Evolutionary conservation across 2,329 filamentous ascomycete species (phyloP).

Genomic region (Fusarium keratoplasticum): DNA sequence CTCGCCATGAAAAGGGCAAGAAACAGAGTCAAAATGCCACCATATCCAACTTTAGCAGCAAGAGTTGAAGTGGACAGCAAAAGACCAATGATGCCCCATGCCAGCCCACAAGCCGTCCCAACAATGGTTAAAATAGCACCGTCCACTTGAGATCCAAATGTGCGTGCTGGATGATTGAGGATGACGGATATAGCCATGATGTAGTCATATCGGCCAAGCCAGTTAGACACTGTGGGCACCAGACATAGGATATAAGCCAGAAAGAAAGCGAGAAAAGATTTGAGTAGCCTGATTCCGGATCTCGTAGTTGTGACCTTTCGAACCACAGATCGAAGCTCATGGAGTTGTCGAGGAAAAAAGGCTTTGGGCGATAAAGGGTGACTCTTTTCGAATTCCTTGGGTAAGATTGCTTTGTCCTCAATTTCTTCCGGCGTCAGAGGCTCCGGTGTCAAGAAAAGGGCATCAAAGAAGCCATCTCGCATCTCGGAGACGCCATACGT

Average conservation of each 20-base stretch:
- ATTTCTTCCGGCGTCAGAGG: constrained; percentile 53
- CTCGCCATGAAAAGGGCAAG: constrained; percentile 64
- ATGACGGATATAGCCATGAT: constrained; percentile 68
- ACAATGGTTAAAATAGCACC: constrained; percentile 64
- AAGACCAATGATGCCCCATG: constrained; percentile 66
- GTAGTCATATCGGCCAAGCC: constrained; percentile 66
- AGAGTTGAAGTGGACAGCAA: constrained; percentile 64
- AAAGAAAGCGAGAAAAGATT: constrained; percentile 68
- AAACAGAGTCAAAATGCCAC: constrained; percentile 67
- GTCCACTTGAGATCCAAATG: constrained; percentile 68
- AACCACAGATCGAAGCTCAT: constrained; percentile 55
- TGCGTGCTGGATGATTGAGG: constrained; percentile 67
- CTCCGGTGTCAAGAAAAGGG: constrained; percentile 58
- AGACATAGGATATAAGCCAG: constrained; percentile 67
- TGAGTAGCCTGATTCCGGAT: constrained; percentile 62
- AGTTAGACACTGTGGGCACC: constrained; percentile 58
- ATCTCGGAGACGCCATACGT: constrained; percentile 58
- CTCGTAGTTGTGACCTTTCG: constrained; percentile 59
- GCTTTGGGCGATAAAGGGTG: constrained; percentile 59
- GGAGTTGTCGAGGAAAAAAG: constrained; percentile 61
- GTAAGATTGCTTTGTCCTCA: constrained; percentile 57
- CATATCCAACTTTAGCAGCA: constrained; percentile 60
- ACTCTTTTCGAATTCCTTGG: constrained; percentile 58
- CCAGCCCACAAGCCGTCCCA: constrained; percentile 65
- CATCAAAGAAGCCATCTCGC: constrained; percentile 62